Evolutionary conservation across 2,329 filamentous ascomycete genomes (phyloP).

Genomic region (Fusarium mangiferae): DNA sequence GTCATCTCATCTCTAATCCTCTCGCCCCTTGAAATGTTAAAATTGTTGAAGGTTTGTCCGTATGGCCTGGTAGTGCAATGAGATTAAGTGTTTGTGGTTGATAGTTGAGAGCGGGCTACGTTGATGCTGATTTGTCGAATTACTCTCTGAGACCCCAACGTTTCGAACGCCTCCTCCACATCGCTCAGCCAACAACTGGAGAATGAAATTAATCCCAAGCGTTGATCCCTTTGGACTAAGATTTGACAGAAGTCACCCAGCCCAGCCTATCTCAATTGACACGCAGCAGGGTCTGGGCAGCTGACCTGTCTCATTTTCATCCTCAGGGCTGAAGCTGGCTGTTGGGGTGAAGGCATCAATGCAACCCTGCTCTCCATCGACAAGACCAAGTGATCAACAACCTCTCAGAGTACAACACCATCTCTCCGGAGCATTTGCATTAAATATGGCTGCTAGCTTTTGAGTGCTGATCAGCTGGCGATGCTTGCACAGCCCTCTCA

Average conservation of each 20-base stretch:
- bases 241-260: constrained; percentile 19
- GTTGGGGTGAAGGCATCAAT: constrained; percentile 16
- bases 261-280: constrained; percentile 14
- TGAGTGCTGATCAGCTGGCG: constrained; percentile 25
- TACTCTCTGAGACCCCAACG: constrained; percentile 36
- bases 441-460: constrained; percentile 15
- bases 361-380: constrained; percentile 6
- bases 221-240: constrained; percentile 2
- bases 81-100: not conserved
- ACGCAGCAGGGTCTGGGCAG: constrained; percentile 30
- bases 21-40: not conserved
- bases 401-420: not conserved
- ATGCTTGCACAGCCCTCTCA: constrained; percentile 29
- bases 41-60: not conserved
- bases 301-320: constrained; percentile 31
- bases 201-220: constrained; percentile 23
- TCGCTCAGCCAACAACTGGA: constrained; percentile 31
- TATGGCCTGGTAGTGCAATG: not conserved
- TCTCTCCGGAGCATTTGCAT: not conserved
- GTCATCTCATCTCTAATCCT: constrained; percentile 8
- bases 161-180: constrained; percentile 44
- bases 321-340: constrained; percentile 26
- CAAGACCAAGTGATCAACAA: constrained; percentile 19
- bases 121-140: constrained; percentile 34
- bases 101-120: not conserved